Conservation (phyloP, 225 moss, liverwort and hornwort genomes). For the Sphagnum tenellum region DNA sequence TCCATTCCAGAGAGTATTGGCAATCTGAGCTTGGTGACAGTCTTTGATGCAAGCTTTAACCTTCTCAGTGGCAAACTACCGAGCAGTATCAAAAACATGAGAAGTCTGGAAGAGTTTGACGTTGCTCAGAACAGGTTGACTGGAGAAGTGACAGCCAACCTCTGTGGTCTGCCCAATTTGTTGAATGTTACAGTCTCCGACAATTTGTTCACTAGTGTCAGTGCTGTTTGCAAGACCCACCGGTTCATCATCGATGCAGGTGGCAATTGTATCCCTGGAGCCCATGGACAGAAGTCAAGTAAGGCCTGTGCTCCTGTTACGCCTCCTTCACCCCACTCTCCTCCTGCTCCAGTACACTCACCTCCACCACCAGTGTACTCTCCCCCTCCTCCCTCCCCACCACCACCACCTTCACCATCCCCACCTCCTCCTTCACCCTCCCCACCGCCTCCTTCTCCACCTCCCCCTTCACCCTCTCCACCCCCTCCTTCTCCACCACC, state of each 20-base stretch:
- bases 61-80: conserved; percentile 50
- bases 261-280: conserved; percentile 58
- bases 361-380: background rate
- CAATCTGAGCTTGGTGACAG: conserved; percentile 12
- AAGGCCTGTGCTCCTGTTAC: conserved; percentile 45
- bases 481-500: background rate
- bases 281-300: conserved; percentile 31
- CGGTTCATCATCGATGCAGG: conserved; percentile 26
- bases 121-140: conserved; percentile 42
- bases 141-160: conserved; percentile 27
- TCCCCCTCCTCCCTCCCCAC: background rate
- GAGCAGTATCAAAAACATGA: conserved; percentile 25
- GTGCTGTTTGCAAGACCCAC: conserved; percentile 11
- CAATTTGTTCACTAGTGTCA: conserved; percentile 45
- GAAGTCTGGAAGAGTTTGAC: conserved; percentile 27
- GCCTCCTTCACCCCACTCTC: conserved; percentile 5
- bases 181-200: conserved; percentile 41
- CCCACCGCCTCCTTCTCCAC: background rate
- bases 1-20: conserved; percentile 50
- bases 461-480: background rate
- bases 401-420: background rate
- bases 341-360: background rate
- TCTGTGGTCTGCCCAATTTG: conserved; percentile 45
- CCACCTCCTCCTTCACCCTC: background rate
- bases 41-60: conserved; percentile 65